Percentiles rank a stretch among this genome's conserved stretches.
Evolutionary conservation across 352 stramenopile species (phyloP).

Genomic region (Phytophthora crassamura): DNA sequence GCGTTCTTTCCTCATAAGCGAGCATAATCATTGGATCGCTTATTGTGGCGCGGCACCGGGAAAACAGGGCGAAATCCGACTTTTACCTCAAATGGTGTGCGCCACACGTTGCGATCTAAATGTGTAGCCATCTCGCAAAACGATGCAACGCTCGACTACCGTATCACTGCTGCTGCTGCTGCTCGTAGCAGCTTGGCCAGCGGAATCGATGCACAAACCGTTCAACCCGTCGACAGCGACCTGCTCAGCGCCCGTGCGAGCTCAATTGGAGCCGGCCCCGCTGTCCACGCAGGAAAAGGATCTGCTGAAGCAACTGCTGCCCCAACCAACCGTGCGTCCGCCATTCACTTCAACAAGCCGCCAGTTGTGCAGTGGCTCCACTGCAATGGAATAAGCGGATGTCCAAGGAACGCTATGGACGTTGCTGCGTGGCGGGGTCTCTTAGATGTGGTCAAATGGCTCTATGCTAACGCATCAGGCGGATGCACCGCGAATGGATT

Average conservation of each 20-base stretch:
- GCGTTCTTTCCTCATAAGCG: no score
- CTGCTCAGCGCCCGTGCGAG: constrained; percentile 12
- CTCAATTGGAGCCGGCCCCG: constrained; percentile 11
- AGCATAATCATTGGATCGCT: no score
- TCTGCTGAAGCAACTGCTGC: constrained; percentile 24
- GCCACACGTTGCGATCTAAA: constrained; percentile 19
- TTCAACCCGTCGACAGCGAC: constrained; percentile 5
- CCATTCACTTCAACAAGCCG: constrained; percentile 13
- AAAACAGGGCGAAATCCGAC: no score
- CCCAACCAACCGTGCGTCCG: constrained; percentile 30
- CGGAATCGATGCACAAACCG: neutral
- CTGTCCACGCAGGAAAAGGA: constrained; percentile 25
- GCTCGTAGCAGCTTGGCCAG: constrained; percentile 1
- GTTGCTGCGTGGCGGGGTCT: no score
- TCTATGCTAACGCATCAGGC: no score
- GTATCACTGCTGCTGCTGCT: constrained; percentile 6
- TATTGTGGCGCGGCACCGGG: no score
- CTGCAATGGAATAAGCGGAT: no score
- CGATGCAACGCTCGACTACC: neutral
- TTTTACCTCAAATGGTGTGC: no score
- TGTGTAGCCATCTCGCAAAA: constrained; percentile 17
- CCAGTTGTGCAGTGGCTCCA: no score
- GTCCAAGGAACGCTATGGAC: no score
- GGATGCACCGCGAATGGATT: no score
- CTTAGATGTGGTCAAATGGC: no score